These are phyloP conservation scores for Pilasporangium apinafurcum DNA, from an alignment of 352 stramenopile species.

Conservation along the genomic window DNA sequence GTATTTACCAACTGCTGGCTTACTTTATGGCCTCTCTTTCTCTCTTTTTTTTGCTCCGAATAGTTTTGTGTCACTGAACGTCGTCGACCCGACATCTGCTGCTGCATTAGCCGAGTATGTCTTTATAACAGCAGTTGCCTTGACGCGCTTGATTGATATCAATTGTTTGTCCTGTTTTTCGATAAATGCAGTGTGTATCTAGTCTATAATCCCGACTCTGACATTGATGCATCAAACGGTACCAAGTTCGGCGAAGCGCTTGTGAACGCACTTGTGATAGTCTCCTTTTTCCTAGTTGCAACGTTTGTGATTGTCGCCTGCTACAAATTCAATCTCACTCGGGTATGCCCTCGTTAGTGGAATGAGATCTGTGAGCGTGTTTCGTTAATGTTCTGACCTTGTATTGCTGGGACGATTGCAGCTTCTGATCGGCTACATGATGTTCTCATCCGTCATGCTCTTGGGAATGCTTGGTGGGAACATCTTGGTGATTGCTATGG, in stretches of 20 bases:
- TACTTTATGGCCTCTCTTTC: neutral
- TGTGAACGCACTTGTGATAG: slow-evolving; percentile 86
- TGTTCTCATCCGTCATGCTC: slow-evolving; percentile 86
- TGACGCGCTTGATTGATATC: no score
- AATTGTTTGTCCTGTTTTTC: no score
- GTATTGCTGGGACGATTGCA: slow-evolving; percentile 8
- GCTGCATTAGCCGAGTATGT: slow-evolving; percentile 65
- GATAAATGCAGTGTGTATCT: slow-evolving; percentile 78
- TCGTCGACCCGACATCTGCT: slow-evolving; percentile 71
- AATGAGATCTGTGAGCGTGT: neutral
- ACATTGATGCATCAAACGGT: slow-evolving; percentile 39
- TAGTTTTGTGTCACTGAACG: slow-evolving; percentile 78
- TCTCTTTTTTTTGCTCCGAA: neutral
- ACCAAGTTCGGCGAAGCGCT: slow-evolving; percentile 74
- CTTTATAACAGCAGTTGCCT: neutral
- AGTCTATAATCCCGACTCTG: slow-evolving; percentile 59
- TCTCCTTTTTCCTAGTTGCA: slow-evolving; percentile 84
- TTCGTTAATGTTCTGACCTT: slow-evolving; percentile 1
- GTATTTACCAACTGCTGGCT: neutral
- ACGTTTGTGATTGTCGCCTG: slow-evolving; percentile 89
- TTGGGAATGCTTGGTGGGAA: slow-evolving; percentile 83
- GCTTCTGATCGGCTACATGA: slow-evolving; percentile 86
- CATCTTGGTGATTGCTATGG: slow-evolving; percentile 67
- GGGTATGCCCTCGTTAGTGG: slow-evolving; percentile 16
- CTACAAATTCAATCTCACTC: slow-evolving; percentile 89